Conservation (phyloP, 306 rosid species). For the Ziziphus jujuba region DNA sequence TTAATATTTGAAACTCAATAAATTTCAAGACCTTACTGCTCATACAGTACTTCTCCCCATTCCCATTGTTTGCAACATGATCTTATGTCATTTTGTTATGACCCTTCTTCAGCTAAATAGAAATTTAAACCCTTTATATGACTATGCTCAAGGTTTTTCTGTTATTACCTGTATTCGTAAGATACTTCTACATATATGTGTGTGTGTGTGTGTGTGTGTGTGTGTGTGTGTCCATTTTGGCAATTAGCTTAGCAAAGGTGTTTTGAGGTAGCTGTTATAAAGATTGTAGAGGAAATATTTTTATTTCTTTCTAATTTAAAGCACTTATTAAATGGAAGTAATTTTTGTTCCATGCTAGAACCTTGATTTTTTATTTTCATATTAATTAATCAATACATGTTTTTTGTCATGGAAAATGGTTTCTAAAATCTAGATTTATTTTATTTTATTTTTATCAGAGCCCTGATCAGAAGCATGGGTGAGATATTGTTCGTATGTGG, state of each 20-base stretch:
- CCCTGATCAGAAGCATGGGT: slow-evolving; percentile 80
- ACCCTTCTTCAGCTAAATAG: neutral
- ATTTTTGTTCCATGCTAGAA: slow-evolving; percentile 16
- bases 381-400: neutral
- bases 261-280: neutral
- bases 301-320: neutral
- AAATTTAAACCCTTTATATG: slow-evolving; percentile 5
- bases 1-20: too few relatives aligned
- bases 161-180: neutral
- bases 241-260: neutral
- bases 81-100: neutral
- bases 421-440: slow-evolving; percentile 8
- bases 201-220: too few relatives aligned
- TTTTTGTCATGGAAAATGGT: slow-evolving; percentile 21
- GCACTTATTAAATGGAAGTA: neutral
- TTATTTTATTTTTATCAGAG: slow-evolving; percentile 56
- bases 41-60: too few relatives aligned
- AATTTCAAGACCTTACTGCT: too few relatives aligned
- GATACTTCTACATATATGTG: neutral
- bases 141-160: neutral
- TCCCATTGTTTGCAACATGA: too few relatives aligned
- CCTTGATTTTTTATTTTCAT: slow-evolving; percentile 17
- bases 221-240: neutral
- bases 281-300: too few relatives aligned
- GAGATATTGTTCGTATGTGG: slow-evolving; percentile 92